phyloP scores from a whole-genome alignment of 140 eudicot species.

The Artemisia princeps region DNA sequence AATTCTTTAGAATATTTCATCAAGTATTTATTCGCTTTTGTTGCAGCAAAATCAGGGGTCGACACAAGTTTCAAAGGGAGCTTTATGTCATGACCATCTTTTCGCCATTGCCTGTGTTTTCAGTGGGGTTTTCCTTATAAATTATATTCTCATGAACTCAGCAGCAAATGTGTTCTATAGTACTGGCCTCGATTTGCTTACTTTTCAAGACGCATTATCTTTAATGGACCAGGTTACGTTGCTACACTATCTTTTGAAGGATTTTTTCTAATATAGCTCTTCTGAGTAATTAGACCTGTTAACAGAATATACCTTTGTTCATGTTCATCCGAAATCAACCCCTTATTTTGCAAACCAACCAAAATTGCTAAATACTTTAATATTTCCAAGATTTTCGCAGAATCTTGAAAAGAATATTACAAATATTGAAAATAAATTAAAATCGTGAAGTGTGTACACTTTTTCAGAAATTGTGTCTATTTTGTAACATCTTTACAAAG shows the following conservation, averaged over 20 bases:
- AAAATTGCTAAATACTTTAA: no score
- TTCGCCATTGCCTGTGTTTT: conserved; percentile 52
- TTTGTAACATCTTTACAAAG: no score
- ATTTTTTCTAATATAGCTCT: neutral
- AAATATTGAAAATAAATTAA: no score
- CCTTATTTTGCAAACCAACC: no score
- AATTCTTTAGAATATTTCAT: neutral
- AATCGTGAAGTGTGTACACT: no score
- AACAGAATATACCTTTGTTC: no score
- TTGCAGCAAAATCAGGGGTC: conserved; percentile 61
- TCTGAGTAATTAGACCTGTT: no score
- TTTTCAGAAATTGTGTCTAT: no score
- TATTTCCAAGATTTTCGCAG: no score
- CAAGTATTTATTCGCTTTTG: neutral
- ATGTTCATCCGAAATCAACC: no score
- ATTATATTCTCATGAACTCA: conserved; percentile 63
- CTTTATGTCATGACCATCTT: conserved; percentile 58
- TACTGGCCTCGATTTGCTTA: conserved; percentile 59
- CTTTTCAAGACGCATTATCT: conserved; percentile 73
- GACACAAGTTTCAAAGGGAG: conserved; percentile 40
- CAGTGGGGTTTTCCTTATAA: conserved; percentile 76
- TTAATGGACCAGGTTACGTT: conserved; percentile 73
- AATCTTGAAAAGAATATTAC: no score
- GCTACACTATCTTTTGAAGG: neutral
- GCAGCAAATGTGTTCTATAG: conserved; percentile 72